Evolutionary conservation across 345 rosid genomes (phyloP), one percentile per base, ranked within the genome.

Genomic region (Triadica sebifera): DNA sequence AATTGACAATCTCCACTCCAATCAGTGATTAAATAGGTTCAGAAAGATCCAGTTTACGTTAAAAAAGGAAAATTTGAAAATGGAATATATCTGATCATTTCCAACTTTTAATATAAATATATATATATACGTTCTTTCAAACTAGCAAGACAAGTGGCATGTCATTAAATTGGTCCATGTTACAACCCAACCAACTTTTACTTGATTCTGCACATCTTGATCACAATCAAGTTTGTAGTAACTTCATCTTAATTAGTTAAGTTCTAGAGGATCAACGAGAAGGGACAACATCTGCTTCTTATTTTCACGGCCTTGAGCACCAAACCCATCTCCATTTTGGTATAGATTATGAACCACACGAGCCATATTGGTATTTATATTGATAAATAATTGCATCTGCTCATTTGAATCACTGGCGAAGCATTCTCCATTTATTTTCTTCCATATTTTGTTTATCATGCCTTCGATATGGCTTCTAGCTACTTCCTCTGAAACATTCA

Each of bases 321-420:
- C 86, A 16, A 88, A 86, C 0, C 87, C 86, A 65, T 88, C 89
- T 41, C 84, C 86, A 47, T 74, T 38, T 4, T 83, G 87, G 80
- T 86, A 88, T 5, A 88, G 66, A 59, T 80, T 72, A 39, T 82
- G 85, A 0, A 53, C 89, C 71, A 81, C 82, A 0, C 89, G 83
- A 1, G 89, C 89, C 38, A 79, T 67, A 8, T 85, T 86, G 20
- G 52, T 53, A 12, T 59, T 70, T 8, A 85, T 20, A 39, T 73
- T 43, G 1, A 80, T 74, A 38, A 82, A 80, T 19, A 79, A 8
- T 69, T 56, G 70, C 46, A 69, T 37, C n/a, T 12, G 49, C 22
- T 60, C 20, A 65, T 80, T 73, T 4, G 80, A 78, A 50, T 3
- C 9, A 55, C 10, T 37, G 55, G 7, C 8, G 25, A 74, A 60